A percentile compares a stretch with the other conserved stretches of the same genome.
phyloP scores from a whole-genome alignment of 2,329 filamentous ascomycete genomes.

The Ophiosphaerella herpotricha region DNA sequence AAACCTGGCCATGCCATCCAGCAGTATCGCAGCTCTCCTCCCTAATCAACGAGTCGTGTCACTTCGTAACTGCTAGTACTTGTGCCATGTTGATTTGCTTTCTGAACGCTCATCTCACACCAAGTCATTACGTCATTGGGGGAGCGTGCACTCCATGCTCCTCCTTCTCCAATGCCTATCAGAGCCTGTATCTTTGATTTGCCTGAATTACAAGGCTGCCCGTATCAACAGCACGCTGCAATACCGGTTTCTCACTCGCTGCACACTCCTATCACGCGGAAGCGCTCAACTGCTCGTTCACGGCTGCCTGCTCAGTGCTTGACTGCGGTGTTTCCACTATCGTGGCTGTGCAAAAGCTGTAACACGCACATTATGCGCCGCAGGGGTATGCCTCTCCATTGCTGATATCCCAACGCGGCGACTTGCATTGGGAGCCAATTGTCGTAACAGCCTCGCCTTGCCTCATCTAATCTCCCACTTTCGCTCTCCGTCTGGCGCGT shows the following conservation, averaged over 20 bases:
- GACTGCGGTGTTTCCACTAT: constrained; percentile 15
- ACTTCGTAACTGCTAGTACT: constrained; percentile 9
- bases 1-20: constrained; percentile 26
- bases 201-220: constrained; percentile 25
- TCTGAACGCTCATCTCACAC: background rate
- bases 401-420: constrained; percentile 7
- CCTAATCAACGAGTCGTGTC: constrained; percentile 31
- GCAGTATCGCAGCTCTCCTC: constrained; percentile 12
- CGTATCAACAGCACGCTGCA: constrained; percentile 16
- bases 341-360: constrained; percentile 24
- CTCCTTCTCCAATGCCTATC: constrained; percentile 3
- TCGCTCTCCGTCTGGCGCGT: background rate
- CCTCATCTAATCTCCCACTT: too few species aligned
- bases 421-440: background rate
- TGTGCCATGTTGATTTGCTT: constrained; percentile 7
- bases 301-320: constrained; percentile 10
- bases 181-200: constrained; percentile 15
- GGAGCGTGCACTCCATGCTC: constrained; percentile 10
- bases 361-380: constrained; percentile 21
- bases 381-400: constrained; percentile 15
- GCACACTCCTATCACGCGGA: constrained; percentile 17
- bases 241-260: constrained; percentile 11
- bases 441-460: constrained; percentile 9
- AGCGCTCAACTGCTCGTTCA: constrained; percentile 11
- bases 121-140: constrained; percentile 26